Evolutionary conservation across 1,139 yeast species (phyloP).

Genomic region (Sporopachydermia cereana): DNA sequence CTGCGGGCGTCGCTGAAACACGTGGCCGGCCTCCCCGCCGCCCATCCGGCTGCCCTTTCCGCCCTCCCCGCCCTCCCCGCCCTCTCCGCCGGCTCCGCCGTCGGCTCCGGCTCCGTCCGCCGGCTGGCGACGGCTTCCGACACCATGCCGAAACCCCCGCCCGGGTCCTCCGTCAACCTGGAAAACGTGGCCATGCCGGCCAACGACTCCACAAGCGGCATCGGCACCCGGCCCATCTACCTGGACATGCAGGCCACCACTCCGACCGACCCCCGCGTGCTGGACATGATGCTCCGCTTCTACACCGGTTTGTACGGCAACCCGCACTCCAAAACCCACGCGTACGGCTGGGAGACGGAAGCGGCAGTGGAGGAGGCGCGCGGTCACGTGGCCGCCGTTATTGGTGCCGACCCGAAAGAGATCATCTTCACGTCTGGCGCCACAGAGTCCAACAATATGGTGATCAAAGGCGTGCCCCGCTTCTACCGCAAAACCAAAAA

Average conservation of each 20-base stretch:
- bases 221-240: constrained; percentile 78
- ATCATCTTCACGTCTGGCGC: constrained; percentile 97
- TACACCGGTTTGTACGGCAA: constrained; percentile 93
- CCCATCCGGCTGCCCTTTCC: no score
- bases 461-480: constrained; percentile 88
- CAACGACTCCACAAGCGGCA: not conserved
- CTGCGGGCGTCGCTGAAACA: not conserved
- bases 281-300: constrained; percentile 86
- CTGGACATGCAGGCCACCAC: constrained; percentile 97
- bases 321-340: constrained; percentile 93
- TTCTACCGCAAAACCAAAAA: constrained; percentile 82
- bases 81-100: not conserved
- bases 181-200: constrained; percentile 1
- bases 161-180: not conserved
- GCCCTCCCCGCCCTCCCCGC: no score
- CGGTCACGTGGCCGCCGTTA: constrained; percentile 64
- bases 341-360: constrained; percentile 99
- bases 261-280: constrained; percentile 93
- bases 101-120: not conserved
- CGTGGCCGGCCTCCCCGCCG: no score
- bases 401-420: constrained; percentile 92
- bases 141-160: constrained; percentile 3
- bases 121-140: not conserved
- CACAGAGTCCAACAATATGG: constrained; percentile 93
- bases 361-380: constrained; percentile 85